phyloP scores from a whole-genome alignment of 73 alveolate genomes.

The Durusdinium trenchii region DNA sequence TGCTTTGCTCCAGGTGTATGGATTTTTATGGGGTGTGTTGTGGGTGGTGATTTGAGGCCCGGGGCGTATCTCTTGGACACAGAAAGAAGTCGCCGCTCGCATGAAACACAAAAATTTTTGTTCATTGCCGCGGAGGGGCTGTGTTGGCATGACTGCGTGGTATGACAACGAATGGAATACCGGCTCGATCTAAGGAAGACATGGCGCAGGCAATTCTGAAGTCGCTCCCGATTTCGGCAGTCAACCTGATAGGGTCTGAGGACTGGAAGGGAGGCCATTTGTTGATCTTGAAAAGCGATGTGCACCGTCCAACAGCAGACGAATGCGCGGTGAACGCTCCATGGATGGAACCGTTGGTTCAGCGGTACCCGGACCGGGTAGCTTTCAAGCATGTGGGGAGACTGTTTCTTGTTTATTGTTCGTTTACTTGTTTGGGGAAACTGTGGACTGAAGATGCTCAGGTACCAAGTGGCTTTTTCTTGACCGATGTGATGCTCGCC shows the following conservation, averaged over 20 bases:
- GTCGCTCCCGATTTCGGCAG: neutral
- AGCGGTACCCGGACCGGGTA: neutral
- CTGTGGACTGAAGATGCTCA: too few species aligned
- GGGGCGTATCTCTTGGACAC: neutral
- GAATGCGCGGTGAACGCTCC: neutral
- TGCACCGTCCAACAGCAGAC: neutral
- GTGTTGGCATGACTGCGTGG: neutral
- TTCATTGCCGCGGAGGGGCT: neutral
- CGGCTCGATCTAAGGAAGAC: neutral
- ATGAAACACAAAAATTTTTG: neutral
- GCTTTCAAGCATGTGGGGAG: too few species aligned
- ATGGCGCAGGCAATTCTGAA: neutral
- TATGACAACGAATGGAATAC: neutral
- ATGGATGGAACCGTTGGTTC: neutral
- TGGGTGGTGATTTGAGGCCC: neutral
- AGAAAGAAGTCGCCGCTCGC: neutral
- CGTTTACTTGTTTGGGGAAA: too few species aligned
- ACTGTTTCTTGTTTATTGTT: too few species aligned
- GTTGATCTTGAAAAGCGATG: neutral
- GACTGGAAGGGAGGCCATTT: neutral
- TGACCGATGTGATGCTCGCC: slow-evolving; percentile 3
- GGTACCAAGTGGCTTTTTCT: neutral
- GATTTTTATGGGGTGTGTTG: neutral
- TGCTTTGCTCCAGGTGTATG: neutral
- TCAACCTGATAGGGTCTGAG: neutral